Percentiles rank a stretch among this genome's conserved stretches.
Evolutionary conservation across 2,329 filamentous ascomycete genomes (phyloP).

Genomic region (Ilyonectria robusta): DNA sequence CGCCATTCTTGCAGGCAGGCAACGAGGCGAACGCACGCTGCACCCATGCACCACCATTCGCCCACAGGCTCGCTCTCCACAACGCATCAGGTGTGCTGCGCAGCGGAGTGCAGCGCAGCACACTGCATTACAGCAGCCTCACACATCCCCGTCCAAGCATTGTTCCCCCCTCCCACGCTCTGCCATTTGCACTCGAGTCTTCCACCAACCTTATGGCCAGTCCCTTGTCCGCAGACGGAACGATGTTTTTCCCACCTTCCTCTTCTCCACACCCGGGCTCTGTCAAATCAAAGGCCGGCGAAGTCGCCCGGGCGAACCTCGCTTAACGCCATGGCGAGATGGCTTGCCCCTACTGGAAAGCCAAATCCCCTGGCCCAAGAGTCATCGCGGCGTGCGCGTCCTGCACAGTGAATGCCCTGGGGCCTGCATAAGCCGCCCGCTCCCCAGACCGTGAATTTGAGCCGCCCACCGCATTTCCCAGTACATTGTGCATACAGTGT

Average conservation of each 20-base stretch:
- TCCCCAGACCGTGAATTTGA: constrained; percentile 3
- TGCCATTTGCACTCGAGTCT: background rate
- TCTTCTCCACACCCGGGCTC: background rate
- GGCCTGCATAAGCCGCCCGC: constrained; percentile 16
- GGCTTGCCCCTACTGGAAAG: background rate
- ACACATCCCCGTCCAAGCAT: background rate
- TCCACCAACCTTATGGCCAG: background rate
- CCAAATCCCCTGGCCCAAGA: background rate
- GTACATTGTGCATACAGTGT: background rate
- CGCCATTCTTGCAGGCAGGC: constrained; percentile 1
- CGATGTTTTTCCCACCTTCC: constrained; percentile 7
- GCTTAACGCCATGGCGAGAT: constrained; percentile 27
- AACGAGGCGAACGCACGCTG: constrained; percentile 1
- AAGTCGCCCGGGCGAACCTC: constrained; percentile 23
- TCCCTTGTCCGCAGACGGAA: background rate
- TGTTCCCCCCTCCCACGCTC: background rate
- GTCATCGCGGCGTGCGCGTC: constrained; percentile 16
- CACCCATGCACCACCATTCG: background rate
- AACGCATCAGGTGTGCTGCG: constrained; percentile 4
- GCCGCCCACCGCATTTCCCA: background rate
- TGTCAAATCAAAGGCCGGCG: constrained; percentile 16
- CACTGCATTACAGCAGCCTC: constrained; percentile 5
- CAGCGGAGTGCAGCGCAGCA: constrained; percentile 4
- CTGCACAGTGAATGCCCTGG: constrained; percentile 5
- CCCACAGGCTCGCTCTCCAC: background rate